Evolutionary conservation across 805 yeast species (phyloP), one percentile per base, ranked within the genome.

Genomic region (Yamadazyma insecticola): DNA sequence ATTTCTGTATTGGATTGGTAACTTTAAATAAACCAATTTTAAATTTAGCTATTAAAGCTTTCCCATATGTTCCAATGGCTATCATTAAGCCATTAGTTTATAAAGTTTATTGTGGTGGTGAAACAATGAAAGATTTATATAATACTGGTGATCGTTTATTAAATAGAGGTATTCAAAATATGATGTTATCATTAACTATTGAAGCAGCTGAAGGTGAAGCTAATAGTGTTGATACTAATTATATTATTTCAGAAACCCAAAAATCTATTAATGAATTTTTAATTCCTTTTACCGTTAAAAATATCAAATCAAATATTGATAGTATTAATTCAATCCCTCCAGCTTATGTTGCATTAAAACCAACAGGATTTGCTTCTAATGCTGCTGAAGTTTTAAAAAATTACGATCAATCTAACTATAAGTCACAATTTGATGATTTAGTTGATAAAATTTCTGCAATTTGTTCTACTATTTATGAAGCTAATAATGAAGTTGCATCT

Each of bases 141-240:
- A 54, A 65, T 33, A 82, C 95, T 4, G 95, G 95, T 32, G 61
- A 67, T 33, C 65, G 76, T 36, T 68, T 89, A 43, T 67, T 76
- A 33, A 55, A 70, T 30, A 70, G 95, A 39, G 95, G 95, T 7
- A 83, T 88, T 50, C 76, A 84, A 44, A 90, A 89, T 65, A 86
- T 89, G 95, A 87, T 89, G 95, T 65, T 89, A n/a, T 81, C 94
- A 1, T 75, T 87, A 54, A 86, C 96, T 11, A 88, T 89, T 31
- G 97, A 89, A 60, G 95, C 92, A 34, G 81, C 96, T 32, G 85
- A 85, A 42, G 96, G 95, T 22, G 73, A 72, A 36, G n/a, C n/a
- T n/a, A 71, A 74, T 50, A 65, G 74, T 55, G 64, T 76, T 24
- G 78, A 76, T 55, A 76, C 80, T 22, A 50, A 70, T 24, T 66